phyloP scores from a whole-genome alignment of 495 filamentous ascomycete species.

The Trichoderma asperelloides region DNA sequence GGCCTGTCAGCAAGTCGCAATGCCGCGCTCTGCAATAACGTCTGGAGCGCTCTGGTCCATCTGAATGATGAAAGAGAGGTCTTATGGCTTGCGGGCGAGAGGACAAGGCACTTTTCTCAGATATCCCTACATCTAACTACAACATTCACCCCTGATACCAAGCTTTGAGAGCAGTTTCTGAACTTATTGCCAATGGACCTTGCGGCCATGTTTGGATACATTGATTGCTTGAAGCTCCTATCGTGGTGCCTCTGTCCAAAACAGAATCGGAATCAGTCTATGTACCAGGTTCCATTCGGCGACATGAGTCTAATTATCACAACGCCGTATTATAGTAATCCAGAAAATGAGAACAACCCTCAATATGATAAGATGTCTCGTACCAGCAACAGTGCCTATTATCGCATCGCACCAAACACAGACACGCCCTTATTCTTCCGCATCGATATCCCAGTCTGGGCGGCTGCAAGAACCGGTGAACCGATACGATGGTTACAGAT shows the following conservation, averaged over 20 bases:
- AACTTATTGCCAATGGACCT: neutral
- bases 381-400: neutral
- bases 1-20: neutral
- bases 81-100: neutral
- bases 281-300: neutral
- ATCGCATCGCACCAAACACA: neutral
- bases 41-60: neutral
- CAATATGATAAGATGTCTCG: neutral
- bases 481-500: neutral
- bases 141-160: neutral
- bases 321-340: neutral
- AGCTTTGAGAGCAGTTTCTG: neutral
- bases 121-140: neutral
- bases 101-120: neutral
- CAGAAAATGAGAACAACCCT: neutral
- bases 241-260: too few relatives aligned
- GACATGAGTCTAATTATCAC: neutral
- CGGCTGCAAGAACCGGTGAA: neutral
- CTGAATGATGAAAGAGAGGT: neutral
- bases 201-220: neutral
- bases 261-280: neutral
- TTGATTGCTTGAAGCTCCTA: neutral
- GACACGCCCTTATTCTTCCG: neutral
- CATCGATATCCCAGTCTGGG: neutral
- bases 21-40: neutral